phyloP scores from a whole-genome alignment of 2,329 filamentous ascomycete genomes.

The Aspergillus sp. region DNA sequence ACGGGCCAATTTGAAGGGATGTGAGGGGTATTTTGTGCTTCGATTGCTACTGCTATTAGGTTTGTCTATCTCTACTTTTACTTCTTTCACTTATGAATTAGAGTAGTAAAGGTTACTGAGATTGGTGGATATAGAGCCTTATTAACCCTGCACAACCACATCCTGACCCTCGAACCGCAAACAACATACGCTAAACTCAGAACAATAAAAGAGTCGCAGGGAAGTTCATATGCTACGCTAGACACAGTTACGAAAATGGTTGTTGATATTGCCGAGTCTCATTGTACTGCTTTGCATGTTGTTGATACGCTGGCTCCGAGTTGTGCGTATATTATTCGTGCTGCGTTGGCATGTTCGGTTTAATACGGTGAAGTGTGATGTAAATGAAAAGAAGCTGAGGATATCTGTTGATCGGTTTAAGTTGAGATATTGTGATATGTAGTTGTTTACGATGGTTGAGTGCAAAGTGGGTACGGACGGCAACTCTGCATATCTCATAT shows the following conservation, averaged over 20 bases:
- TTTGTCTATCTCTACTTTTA: conserved; percentile 3
- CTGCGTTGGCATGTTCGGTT: not conserved
- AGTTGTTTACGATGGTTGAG: no score
- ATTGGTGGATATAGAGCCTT: conserved; percentile 6
- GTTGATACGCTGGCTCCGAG: not conserved
- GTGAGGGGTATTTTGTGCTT: conserved; percentile 10
- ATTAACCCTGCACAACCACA: conserved; percentile 12
- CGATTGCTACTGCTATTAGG: conserved; percentile 13
- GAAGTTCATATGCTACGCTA: conserved; percentile 11
- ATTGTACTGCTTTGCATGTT: not conserved
- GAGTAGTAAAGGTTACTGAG: no score
- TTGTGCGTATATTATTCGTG: not conserved
- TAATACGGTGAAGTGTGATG: no score
- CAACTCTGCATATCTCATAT: no score
- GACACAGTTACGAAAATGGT: conserved; percentile 18
- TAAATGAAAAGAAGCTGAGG: no score
- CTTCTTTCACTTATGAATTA: no score
- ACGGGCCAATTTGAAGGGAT: conserved; percentile 1
- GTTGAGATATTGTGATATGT: no score
- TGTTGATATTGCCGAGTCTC: conserved; percentile 11
- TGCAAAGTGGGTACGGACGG: no score
- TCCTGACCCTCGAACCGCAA: no score
- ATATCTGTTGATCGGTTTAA: no score
- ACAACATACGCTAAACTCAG: conserved; percentile 4
- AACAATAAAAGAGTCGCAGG: conserved; percentile 4